Evolutionary conservation across 164 flowering plant genomes (phyloP).

Genomic region (Annona squamosa): DNA sequence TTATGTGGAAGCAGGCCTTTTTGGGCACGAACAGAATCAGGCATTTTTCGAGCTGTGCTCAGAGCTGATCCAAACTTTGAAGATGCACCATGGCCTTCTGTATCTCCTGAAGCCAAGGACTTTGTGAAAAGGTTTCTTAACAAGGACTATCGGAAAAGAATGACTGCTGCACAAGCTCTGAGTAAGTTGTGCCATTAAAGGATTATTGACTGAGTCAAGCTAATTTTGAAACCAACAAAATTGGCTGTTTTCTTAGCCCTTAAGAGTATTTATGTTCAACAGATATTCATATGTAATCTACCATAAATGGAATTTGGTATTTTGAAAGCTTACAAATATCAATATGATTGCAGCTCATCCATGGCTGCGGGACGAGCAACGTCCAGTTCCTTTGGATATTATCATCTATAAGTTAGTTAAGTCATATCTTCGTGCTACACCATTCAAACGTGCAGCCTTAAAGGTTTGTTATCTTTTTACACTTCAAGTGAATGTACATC

Average conservation of each 20-base stretch:
- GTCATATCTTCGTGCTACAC: constrained; percentile 76
- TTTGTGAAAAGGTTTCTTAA: constrained; percentile 53
- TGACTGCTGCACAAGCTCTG: constrained; percentile 64
- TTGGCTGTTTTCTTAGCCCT: neutral
- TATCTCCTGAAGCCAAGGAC: constrained; percentile 54
- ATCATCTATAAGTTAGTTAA: constrained; percentile 72
- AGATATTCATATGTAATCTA: neutral
- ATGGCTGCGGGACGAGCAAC: constrained; percentile 66
- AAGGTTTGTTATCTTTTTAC: constrained; percentile 34
- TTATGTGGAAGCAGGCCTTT: constrained; percentile 99
- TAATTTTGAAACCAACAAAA: neutral
- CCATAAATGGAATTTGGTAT: neutral
- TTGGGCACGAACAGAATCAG: constrained; percentile 99
- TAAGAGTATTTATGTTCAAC: neutral
- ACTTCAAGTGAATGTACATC: neutral
- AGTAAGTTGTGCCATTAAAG: constrained; percentile 28
- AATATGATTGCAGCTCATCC: constrained; percentile 70
- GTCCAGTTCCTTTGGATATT: constrained; percentile 67
- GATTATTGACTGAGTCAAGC: neutral
- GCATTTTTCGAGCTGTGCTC: constrained; percentile 89
- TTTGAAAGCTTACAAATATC: constrained; percentile 4
- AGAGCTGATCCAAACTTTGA: constrained; percentile 96
- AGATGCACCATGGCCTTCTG: constrained; percentile 63
- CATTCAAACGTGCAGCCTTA: constrained; percentile 82
- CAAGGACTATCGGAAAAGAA: constrained; percentile 62